Percentiles rank a stretch among this genome's conserved stretches.
Evolutionary conservation across 371 early-diverging fungal genomes (phyloP).

Genomic region (Syncephalis plumigaleata): DNA sequence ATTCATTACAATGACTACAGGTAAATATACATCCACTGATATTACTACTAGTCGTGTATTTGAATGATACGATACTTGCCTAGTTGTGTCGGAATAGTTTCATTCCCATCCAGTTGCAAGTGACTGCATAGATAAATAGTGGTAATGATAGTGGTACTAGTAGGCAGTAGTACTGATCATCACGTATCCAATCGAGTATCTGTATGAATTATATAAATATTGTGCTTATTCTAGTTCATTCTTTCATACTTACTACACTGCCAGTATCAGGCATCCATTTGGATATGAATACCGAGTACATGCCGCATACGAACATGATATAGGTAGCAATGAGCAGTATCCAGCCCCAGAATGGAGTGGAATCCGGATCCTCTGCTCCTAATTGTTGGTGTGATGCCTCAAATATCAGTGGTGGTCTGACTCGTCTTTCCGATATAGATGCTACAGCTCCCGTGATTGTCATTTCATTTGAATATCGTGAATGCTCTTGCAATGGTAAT

Average conservation of each 20-base stretch:
- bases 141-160: conserved; percentile 67
- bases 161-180: conserved; percentile 73
- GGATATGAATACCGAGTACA: conserved; percentile 52
- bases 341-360: conserved; percentile 52
- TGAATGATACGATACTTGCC: too few species aligned
- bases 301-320: conserved; percentile 30
- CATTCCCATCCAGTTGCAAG: conserved; percentile 92
- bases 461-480: too few species aligned
- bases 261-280: conserved; percentile 54
- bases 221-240: background rate
- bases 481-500: too few species aligned
- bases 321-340: conserved; percentile 36
- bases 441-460: too few species aligned
- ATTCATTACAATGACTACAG: too few species aligned
- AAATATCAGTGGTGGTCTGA: too few species aligned
- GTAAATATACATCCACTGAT: too few species aligned
- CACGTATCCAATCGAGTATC: conserved; percentile 50
- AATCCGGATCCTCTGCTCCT: conserved; percentile 28
- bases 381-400: too few species aligned
- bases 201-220: conserved; percentile 5
- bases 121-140: conserved; percentile 54
- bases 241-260: conserved; percentile 19
- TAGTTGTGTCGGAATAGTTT: conserved; percentile 82
- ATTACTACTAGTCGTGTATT: too few species aligned
- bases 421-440: too few species aligned